Base-by-base conservation (phyloP, 306 rosid genomes). In the Gastrolobium villosum region DNA sequence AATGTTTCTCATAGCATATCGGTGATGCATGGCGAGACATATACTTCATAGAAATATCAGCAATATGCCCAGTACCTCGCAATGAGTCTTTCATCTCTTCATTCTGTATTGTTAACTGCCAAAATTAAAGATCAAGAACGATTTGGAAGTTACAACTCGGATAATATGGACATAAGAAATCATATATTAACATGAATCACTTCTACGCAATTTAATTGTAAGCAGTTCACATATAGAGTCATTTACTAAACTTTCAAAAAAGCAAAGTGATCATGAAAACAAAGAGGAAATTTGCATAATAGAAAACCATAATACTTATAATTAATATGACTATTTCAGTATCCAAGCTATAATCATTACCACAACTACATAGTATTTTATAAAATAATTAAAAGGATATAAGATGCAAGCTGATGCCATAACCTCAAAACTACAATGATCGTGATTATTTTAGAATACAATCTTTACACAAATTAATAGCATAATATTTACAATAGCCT, bases 11-110 rank as follows among this genome's bases (percentile, higher is more conserved):
- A 45, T 83, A 84, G 84, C 97, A 92, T 80, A 92, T 90, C 49
- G 94, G 96, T 4, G 97, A 92, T 72, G 92, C 84, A 87, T 90
- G 90, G 83, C 78, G 69, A 59, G 96, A 84, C 80, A 87, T 85
- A 44, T 85, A 84, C 77, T 86, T 87, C 78, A 61, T 60, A 74
- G 92, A 39, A 79, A 84, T 84, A 79, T 90, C 97, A 80, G 76
- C 83, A 74, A 15, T 56, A 50, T 70, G 66, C 66, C 56, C 80
- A 80, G 82, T 68, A 72, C 69, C 84, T 37, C 10, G 77, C 1
- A 59, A 73, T 45, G 87, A 72, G 62, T 83, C 92, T 20, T 52
- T 90, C 48, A 61, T 87, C 35, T 69, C 88, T 86, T 81, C 87
- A 72, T 83, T 79, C 87, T 74, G 83, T 61, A 63, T 59, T 39